phyloP scores from a whole-genome alignment of 2,329 filamentous ascomycete genomes.

The Calonectria fujianensis region DNA sequence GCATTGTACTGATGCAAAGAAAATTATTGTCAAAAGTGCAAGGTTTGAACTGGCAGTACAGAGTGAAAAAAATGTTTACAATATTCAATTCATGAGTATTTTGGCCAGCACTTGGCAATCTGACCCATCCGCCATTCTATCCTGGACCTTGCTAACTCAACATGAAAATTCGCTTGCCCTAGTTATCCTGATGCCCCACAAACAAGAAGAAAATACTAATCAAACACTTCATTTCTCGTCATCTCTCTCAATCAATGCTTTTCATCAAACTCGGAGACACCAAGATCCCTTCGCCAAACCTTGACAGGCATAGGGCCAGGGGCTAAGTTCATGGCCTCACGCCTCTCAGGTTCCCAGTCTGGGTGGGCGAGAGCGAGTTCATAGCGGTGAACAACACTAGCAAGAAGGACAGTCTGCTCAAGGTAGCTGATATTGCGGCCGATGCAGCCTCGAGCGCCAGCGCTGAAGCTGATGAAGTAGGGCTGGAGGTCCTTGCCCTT shows the following conservation, averaged over 20 bases:
- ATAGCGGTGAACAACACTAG: conserved; percentile 64
- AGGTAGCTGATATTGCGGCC: conserved; percentile 64
- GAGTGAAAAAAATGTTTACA: background rate
- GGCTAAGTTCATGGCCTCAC: conserved; percentile 50
- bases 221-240: conserved; percentile 1
- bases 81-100: conserved; percentile 20
- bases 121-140: conserved; percentile 2
- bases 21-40: too few species aligned
- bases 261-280: conserved; percentile 34
- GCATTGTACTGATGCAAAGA: background rate
- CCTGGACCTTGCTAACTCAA: background rate
- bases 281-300: conserved; percentile 49
- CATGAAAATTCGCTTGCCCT: conserved; percentile 3
- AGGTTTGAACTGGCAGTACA: background rate
- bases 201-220: conserved; percentile 9
- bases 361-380: conserved; percentile 59
- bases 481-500: conserved; percentile 59
- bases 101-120: conserved; percentile 22
- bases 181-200: too few species aligned
- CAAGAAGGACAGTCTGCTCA: conserved; percentile 67
- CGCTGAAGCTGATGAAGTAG: conserved; percentile 65
- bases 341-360: conserved; percentile 46
- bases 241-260: conserved; percentile 32
- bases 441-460: conserved; percentile 64
- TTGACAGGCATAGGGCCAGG: conserved; percentile 51